phyloP scores from a whole-genome alignment of 2,329 filamentous ascomycete genomes.

The Colletotrichum magnum region DNA sequence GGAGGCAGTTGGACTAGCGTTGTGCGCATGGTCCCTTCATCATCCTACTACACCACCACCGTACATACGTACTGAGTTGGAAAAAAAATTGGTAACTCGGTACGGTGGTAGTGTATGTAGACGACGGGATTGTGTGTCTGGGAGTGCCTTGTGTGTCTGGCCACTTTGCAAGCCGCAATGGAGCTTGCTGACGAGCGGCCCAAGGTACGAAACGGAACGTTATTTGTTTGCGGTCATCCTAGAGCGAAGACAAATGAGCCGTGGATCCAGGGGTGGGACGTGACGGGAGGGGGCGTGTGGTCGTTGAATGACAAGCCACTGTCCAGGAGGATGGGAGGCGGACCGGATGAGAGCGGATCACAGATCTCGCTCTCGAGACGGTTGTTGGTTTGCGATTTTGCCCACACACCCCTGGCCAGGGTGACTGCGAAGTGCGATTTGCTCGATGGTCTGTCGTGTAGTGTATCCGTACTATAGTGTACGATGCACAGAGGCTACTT shows the following conservation, averaged over 20 bases:
- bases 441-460: too few species aligned
- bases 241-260: constrained; percentile 1
- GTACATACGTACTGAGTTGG: too few species aligned
- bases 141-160: constrained; percentile 19
- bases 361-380: constrained; percentile 36
- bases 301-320: constrained; percentile 36
- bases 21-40: constrained; percentile 1
- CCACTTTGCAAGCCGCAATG: constrained; percentile 5
- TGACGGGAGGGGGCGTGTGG: constrained; percentile 1
- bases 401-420: constrained; percentile 24
- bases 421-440: constrained; percentile 8
- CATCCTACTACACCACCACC: too few species aligned
- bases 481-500: too few species aligned
- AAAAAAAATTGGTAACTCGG: too few species aligned
- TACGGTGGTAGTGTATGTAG: too few species aligned
- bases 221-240: constrained; percentile 41
- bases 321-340: constrained; percentile 36
- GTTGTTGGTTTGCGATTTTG: constrained; percentile 37
- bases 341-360: constrained; percentile 37
- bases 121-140: constrained; percentile 3
- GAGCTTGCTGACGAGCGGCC: constrained; percentile 15
- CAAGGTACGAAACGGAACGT: constrained; percentile 40
- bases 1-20: constrained; percentile 8
- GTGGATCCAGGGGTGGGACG: not conserved
- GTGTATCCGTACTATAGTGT: too few species aligned